Conservation (phyloP, 2,329 filamentous ascomycete species). For the Colletotrichum gloeosporioides region DNA sequence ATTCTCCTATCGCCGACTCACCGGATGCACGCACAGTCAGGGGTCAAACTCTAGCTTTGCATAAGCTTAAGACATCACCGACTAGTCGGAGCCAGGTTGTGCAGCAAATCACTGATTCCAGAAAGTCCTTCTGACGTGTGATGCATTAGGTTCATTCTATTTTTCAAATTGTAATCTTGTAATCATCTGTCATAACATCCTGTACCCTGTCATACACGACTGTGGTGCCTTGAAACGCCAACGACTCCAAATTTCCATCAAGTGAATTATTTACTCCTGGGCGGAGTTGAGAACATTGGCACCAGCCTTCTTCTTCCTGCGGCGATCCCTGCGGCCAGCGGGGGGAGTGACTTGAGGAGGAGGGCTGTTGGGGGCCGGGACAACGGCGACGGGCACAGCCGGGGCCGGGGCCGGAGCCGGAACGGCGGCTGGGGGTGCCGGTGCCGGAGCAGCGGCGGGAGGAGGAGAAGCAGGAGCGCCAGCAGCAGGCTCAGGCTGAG, state of each 20-base stretch:
- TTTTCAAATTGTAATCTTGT: background rate
- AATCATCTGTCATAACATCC: background rate
- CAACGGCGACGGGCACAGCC: background rate
- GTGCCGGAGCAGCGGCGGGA: background rate
- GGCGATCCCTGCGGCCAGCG: background rate
- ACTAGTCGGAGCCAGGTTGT: background rate
- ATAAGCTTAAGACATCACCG: background rate
- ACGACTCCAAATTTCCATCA: background rate
- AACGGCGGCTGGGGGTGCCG: background rate
- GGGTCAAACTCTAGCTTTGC: background rate
- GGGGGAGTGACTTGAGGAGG: background rate
- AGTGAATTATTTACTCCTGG: background rate
- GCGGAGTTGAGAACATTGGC: background rate
- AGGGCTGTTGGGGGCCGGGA: background rate
- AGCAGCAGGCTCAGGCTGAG: background rate
- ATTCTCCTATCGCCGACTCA: background rate
- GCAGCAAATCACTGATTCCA: background rate
- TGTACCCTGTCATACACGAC: background rate
- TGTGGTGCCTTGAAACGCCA: conserved; percentile 6
- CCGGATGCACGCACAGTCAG: background rate
- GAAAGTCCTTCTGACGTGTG: background rate
- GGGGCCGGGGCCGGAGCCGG: background rate
- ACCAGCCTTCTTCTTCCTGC: conserved; percentile 6
- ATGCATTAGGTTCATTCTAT: background rate
- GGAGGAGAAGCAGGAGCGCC: background rate